Percentiles rank a stretch among this genome's conserved stretches.
Evolutionary conservation across 2,329 filamentous ascomycete species (phyloP).

Genomic region (Alternaria sp.): DNA sequence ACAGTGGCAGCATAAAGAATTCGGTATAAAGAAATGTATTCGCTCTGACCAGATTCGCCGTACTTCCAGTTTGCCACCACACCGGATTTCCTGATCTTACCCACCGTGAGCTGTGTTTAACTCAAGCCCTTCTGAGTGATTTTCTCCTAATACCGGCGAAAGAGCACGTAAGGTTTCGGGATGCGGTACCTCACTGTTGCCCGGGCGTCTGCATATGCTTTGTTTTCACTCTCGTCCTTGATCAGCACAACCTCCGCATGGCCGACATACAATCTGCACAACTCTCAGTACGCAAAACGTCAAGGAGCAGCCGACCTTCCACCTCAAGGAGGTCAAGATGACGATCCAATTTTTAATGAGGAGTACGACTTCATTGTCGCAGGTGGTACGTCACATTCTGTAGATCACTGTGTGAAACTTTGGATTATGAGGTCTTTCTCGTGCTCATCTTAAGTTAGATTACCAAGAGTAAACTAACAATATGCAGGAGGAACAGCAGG

Average conservation of each 20-base stretch:
- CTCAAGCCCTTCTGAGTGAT: not conserved
- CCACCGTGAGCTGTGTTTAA: not conserved
- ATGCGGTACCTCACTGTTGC: slow-evolving; percentile 20
- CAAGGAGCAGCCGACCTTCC: slow-evolving; percentile 20
- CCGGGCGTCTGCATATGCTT: slow-evolving; percentile 11
- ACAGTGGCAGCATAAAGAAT: not conserved
- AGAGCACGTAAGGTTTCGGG: not conserved
- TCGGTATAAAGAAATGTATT: slow-evolving; percentile 11
- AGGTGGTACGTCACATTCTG: slow-evolving; percentile 21
- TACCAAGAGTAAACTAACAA: not conserved
- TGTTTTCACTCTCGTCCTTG: slow-evolving; percentile 21
- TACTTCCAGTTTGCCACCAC: not conserved
- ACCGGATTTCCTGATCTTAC: not conserved
- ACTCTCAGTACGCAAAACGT: slow-evolving; percentile 25
- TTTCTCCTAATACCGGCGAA: not conserved
- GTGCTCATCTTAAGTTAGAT: not conserved
- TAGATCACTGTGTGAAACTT: too few relatives aligned
- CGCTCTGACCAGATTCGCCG: not conserved
- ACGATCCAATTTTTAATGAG: slow-evolving; percentile 24
- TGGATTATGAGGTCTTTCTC: too few relatives aligned
- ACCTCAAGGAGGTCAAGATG: slow-evolving; percentile 12
- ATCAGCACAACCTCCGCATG: slow-evolving; percentile 19
- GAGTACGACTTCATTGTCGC: slow-evolving; percentile 34
- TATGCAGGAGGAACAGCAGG: slow-evolving; percentile 36
- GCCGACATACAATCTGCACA: slow-evolving; percentile 27